Base-by-base conservation (phyloP, 2,329 filamentous ascomycete genomes). In the Colletotrichum sp. region DNA sequence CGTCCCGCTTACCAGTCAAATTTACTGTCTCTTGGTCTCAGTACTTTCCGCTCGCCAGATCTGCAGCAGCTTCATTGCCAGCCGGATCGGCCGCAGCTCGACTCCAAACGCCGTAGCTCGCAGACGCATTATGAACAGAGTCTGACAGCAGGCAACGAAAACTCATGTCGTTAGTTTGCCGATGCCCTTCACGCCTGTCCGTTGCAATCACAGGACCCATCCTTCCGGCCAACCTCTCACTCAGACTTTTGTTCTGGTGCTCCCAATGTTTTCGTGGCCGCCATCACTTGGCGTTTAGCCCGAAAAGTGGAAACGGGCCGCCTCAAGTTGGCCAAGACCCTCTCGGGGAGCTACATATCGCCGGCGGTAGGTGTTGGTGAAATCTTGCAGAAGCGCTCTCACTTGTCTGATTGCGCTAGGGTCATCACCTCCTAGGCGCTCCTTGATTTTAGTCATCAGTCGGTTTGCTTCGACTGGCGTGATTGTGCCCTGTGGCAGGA, bases 341-440 rank as follows among this genome's bases (percentile, higher is more conserved):
- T 99, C 96, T 77, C 96, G 89, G 8, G 97, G 97, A n/a, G 97
- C 96, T 63, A 99, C 95, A 82, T 99, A 98, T 78, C 98, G 91
- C 82, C 98, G 91, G 67, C 98, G 92, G 85, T 99, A 99, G 34
- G 93, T 95, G 83, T 96, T 98, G 29, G 97, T 99, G 83, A 99
- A 99, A 85, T 99, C 98, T 86, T 99, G 97, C 73, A 99, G 89
- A 39, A 98, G 89, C 30, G 92, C 93, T 49, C 96, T 91, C 70
- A 98, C 95, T 86, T 96, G 96, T 75, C 95, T 90, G 57, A 95
- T 84, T 29, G 88, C 89, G 27, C 90, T 87, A 2, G 83, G 85
- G 52, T 92, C 92, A 77, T 94, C 92, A 32, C 91, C 91, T 63
- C 90, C 89, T 65, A 98, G 91, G 81, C 92, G 93, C 83, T 97